phyloP scores from a whole-genome alignment of 2,329 filamentous ascomycete genomes.

The Tetracladium maxilliforme region DNA sequence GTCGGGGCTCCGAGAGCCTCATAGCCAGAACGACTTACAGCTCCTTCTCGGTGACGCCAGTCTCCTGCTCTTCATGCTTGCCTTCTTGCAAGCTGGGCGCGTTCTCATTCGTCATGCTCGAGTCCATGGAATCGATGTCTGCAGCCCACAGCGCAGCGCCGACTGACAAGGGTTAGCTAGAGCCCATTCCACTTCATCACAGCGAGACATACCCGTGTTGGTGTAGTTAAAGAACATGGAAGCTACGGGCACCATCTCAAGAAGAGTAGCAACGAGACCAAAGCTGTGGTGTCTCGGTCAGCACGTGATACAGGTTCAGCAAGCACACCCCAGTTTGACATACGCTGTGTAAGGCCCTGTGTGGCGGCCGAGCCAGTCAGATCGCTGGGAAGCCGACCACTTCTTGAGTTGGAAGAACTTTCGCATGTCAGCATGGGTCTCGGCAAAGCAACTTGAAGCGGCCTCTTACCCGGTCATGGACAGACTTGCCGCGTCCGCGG shows the following conservation, averaged over 20 bases:
- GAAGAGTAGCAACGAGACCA: constrained; percentile 55
- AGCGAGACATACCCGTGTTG: constrained; percentile 46
- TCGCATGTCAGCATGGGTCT: constrained; percentile 4
- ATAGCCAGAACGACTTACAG: too few relatives aligned
- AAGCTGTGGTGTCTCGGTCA: constrained; percentile 40
- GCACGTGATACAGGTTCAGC: constrained; percentile 3
- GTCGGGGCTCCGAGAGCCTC: too few relatives aligned
- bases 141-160: constrained; percentile 92
- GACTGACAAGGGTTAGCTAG: constrained; percentile 28
- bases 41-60: too few relatives aligned
- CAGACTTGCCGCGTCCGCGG: constrained; percentile 9
- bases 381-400: constrained; percentile 52
- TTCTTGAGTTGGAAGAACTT: constrained; percentile 88
- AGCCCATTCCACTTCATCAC: neutral
- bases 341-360: constrained; percentile 70
- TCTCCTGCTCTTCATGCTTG: too few relatives aligned
- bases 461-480: constrained; percentile 36
- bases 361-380: constrained; percentile 55
- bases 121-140: too few relatives aligned
- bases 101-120: too few relatives aligned
- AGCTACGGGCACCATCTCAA: constrained; percentile 73
- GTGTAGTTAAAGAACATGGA: constrained; percentile 83
- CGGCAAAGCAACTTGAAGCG: neutral
- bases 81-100: too few relatives aligned
- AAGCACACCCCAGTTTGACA: constrained; percentile 16